Base-by-base conservation (phyloP, 768 basidiomycete species). In the Macrolepiota fuliginosa region DNA sequence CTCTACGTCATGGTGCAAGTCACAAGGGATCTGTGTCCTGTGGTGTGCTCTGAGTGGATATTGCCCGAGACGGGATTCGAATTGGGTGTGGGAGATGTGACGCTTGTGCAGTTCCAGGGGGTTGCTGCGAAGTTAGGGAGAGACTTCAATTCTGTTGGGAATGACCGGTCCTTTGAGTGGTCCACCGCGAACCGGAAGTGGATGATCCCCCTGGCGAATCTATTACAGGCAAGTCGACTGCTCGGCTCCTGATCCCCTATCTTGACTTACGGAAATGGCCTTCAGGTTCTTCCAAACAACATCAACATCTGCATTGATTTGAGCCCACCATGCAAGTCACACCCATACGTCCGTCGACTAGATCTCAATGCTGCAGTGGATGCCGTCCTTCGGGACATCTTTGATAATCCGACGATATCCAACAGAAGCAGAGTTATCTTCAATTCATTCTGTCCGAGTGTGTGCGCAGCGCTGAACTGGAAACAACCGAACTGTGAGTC, bases 401-500 rank as follows among this genome's bases (percentile, higher is more conserved):
- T 92, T 72, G 82, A 87, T 62, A 85, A 84, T 4, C 83, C 86
- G 24, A 77, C 79, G 74, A 76, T 54, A 71, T 79, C 27, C 84
- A 84, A 29, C 80, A 79, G 32, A 74, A 78, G 61, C 77, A 78
- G 53, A 86, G 90, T 58, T 81, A 85, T 94, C n/a, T 94, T 99
- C 71, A 89, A 89, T 40, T 96, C 94, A 5, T 98, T 92, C 73
- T 90, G 90, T 52, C 92, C 96, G 9, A 88, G 92, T 70, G 85
- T 94, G 0, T 96, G 94, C 73, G 86, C 92, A 7, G 89, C 92
- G 15, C 74, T 98, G 58, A 98, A 99, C 69, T 98, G 96, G 97
- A 99, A 99, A 74, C 96, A 99, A 74, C 96, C 96, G 12, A 98
- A 98, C 73, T 98, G 96, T 94, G 76, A 74, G 87, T 63, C 46